A percentile compares a stretch with the other conserved stretches of the same genome.
Conservation (phyloP, 176 grass and related monocot genomes). For the Ensete ventricosum region DNA sequence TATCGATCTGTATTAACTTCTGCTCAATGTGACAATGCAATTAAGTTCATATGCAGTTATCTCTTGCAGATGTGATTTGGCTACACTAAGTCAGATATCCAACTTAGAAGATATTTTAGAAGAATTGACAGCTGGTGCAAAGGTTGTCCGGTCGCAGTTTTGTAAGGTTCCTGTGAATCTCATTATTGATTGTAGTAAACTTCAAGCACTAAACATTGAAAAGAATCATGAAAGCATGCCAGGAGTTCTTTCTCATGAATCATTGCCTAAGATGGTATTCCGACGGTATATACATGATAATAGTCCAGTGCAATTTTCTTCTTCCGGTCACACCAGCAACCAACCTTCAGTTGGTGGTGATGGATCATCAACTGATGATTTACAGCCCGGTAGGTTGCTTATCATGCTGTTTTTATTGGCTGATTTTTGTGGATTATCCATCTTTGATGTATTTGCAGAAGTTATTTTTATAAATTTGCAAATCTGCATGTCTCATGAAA, state of each 20-base stretch:
- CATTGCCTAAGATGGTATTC: constrained; percentile 19
- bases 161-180: constrained; percentile 18
- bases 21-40: not conserved
- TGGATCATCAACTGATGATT: not conserved
- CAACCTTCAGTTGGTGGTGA: not conserved
- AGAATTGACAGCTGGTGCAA: constrained; percentile 18
- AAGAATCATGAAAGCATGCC: not conserved
- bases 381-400: not conserved
- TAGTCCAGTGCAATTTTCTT: not conserved
- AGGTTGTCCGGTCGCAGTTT: constrained; percentile 20
- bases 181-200: constrained; percentile 15
- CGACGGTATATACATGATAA: not conserved
- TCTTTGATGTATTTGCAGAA: not conserved
- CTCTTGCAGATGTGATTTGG: constrained; percentile 20
- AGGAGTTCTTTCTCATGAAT: constrained; percentile 22
- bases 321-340: not conserved
- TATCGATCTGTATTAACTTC: not conserved
- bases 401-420: not conserved
- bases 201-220: not conserved
- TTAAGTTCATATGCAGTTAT: not conserved
- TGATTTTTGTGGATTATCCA: not conserved
- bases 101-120: constrained; percentile 18
- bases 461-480: not conserved
- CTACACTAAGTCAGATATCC: constrained; percentile 20
- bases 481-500: not conserved